Conservation (phyloP, 495 filamentous ascomycete species). For the Tuber aestivum region DNA sequence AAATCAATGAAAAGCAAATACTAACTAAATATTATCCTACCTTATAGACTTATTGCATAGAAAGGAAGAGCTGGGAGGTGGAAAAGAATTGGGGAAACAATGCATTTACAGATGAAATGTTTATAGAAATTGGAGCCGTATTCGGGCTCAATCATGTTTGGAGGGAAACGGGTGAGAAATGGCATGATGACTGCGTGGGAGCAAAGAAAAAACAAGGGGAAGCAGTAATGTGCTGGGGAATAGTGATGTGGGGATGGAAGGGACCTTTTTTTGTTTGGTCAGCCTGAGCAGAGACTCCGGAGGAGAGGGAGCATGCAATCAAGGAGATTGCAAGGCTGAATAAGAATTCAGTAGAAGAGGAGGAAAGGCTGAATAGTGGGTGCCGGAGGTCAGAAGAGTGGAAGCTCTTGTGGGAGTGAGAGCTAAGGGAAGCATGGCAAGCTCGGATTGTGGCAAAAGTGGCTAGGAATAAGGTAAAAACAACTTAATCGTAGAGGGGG, state of each 20-base stretch:
- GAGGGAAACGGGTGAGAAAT: too few species aligned
- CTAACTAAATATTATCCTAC: neutral
- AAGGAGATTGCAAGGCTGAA: neutral
- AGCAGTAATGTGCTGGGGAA: conserved; percentile 5
- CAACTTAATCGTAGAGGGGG: neutral
- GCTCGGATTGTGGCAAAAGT: neutral
- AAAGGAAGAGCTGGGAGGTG: neutral
- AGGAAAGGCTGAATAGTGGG: neutral
- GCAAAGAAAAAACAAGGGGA: too few species aligned
- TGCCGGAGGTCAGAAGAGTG: neutral
- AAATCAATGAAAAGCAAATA: neutral
- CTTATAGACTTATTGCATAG: neutral
- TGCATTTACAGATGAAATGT: neutral
- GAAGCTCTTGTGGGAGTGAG: neutral
- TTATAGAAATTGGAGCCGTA: too few species aligned
- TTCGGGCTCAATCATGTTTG: too few species aligned
- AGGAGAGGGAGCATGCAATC: neutral
- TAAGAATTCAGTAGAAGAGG: neutral
- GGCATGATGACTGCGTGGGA: too few species aligned
- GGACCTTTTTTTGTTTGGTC: neutral
- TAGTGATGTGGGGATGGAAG: conserved; percentile 6
- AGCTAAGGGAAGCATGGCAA: neutral
- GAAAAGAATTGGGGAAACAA: neutral
- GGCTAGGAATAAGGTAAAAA: neutral
- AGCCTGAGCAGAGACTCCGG: neutral